A percentile compares a stretch with the other conserved stretches of the same genome.
Conservation (phyloP, 345 rosid genomes). For the Clarkia xantiana region DNA sequence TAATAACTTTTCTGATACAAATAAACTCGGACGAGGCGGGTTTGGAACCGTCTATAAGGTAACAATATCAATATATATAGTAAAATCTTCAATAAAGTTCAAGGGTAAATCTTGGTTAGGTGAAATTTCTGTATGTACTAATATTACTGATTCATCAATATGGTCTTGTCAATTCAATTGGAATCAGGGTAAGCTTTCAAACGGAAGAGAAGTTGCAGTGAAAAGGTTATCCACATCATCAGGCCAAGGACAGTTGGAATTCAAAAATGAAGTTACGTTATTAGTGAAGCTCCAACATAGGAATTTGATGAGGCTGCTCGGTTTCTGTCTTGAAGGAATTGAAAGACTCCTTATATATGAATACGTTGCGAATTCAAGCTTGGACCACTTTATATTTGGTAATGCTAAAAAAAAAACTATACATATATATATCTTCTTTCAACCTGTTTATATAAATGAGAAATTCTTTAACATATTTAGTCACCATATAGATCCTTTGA, state of each 20-base stretch:
- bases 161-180: constrained; percentile 2
- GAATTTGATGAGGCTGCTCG: constrained; percentile 41
- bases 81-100: too few species aligned
- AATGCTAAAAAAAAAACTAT: too few species aligned
- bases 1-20: neutral
- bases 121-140: too few species aligned
- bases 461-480: neutral
- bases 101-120: neutral
- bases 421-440: too few species aligned
- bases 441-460: too few species aligned
- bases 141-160: too few species aligned
- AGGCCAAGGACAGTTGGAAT: constrained; percentile 40
- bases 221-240: constrained; percentile 43
- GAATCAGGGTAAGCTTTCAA: constrained; percentile 27
- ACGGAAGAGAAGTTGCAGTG: constrained; percentile 38
- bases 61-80: neutral
- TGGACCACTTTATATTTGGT: constrained; percentile 10
- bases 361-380: constrained; percentile 17
- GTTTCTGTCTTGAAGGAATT: constrained; percentile 39
- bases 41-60: constrained; percentile 7
- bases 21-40: constrained; percentile 9
- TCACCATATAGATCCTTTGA: constrained; percentile 10
- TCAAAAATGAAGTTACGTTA: constrained; percentile 40
- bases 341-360: constrained; percentile 44
- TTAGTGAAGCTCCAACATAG: constrained; percentile 44